Evolutionary conservation across 2,329 filamentous ascomycete species (phyloP).

Genomic region (Fusarium sp.): DNA sequence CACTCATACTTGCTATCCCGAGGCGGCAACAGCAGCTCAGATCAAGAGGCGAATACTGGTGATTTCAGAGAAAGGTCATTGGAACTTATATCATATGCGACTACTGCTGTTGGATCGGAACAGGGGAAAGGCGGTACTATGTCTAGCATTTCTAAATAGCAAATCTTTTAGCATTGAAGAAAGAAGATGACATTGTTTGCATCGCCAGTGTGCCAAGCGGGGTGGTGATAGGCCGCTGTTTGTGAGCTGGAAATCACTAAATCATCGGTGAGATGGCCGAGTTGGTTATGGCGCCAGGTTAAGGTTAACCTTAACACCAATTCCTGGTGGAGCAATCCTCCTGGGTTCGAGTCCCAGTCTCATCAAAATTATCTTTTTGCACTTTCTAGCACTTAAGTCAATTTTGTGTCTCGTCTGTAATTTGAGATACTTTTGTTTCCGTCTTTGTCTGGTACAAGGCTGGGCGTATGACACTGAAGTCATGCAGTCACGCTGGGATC

Average conservation of each 20-base stretch:
- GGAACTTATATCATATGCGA: background rate
- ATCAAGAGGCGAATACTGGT: background rate
- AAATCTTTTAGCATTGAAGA: no score
- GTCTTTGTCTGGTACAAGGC: no score
- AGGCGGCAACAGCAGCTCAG: rapidly evolving
- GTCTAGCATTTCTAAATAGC: background rate
- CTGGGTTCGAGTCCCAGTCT: constrained; percentile 23
- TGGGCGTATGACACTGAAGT: no score
- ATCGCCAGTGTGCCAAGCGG: rapidly evolving
- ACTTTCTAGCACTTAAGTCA: no score
- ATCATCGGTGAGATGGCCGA: constrained; percentile 13
- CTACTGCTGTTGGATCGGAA: background rate
- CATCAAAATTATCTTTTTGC: constrained; percentile 3
- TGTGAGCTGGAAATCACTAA: rapidly evolving
- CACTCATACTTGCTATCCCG: no score
- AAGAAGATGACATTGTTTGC: no score
- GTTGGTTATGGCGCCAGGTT: constrained; percentile 23
- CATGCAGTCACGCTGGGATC: no score
- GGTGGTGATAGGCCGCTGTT: rapidly evolving
- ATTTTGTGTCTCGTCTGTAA: no score
- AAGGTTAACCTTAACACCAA: constrained; percentile 17
- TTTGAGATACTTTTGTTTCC: no score
- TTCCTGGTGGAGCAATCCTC: constrained; percentile 23
- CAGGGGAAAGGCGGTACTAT: background rate
- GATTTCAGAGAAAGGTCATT: background rate